Evolutionary conservation across 1,284 basidiomycete species (phyloP), one percentile per base, ranked within the genome.

Genomic region (Omphalotus olearius): DNA sequence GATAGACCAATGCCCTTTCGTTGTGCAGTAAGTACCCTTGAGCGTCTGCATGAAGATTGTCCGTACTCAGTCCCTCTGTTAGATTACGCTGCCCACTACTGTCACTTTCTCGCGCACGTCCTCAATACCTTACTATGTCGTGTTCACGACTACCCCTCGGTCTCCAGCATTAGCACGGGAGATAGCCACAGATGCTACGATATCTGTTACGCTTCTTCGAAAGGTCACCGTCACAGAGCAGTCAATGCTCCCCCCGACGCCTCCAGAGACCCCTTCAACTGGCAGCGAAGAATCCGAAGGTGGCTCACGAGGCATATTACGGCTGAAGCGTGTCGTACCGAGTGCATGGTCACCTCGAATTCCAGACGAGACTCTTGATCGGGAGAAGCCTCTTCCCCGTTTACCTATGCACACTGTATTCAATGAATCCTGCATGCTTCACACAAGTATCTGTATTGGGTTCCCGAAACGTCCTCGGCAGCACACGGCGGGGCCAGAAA

Each of bases 401-500:
- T 59, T 75, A 35, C 76, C 79, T 1, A 69, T 64, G 25, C 64
- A 68, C 41, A 67, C 68, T 11, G 61, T 70, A 38, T 73, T 78
- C 37, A 69, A 69, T 6, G 74, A 82, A 49, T 71, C 71, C n/a
- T 71, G 70, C 25, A 78, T 72, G 2, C 59, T 85, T 25, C 69
- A 76, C 42, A 80, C 74, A 10, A 73, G 76, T 47, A 70, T 86
- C 43, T 76, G 68, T 43, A 74, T 83, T 40, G 85, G 84, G 1
- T 87, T 88, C 57, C 82, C 83, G 14, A 87, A 87, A 56, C 76
- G 83, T 14, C 82, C 83, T 5, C 71, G 81, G 40, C 69, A 69
- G 43, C 68, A 70, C 9, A 61, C 62, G 40, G 63, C 64, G 1
- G 33, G 25, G 33, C 62, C 59, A 18, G 59, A 60, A 28, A 54